Conservation (phyloP, 495 filamentous ascomycete species). For the Penicillium daleae region DNA sequence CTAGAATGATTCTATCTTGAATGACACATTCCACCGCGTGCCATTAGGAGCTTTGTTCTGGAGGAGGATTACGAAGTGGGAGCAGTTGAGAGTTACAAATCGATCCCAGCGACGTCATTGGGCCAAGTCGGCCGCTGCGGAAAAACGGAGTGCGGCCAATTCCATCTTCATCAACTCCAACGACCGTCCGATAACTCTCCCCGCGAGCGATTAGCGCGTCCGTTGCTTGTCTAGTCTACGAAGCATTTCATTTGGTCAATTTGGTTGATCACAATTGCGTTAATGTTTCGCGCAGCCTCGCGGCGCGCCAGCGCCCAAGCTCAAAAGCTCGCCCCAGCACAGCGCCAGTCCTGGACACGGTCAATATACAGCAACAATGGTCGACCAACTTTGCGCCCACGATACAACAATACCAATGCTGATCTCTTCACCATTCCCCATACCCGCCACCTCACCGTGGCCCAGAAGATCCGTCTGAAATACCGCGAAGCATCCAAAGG, state of each 20-base stretch:
- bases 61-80: not conserved
- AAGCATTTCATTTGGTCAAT: not conserved
- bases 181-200: constrained; percentile 6
- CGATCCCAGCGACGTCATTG: constrained; percentile 34
- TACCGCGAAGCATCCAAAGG: constrained; percentile 46
- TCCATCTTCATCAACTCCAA: constrained; percentile 3
- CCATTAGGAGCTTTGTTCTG: not conserved
- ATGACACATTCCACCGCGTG: not conserved
- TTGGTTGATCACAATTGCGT: not conserved
- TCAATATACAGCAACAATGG: constrained; percentile 31
- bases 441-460: constrained; percentile 27
- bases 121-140: constrained; percentile 28
- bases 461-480: constrained; percentile 36
- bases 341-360: constrained; percentile 23
- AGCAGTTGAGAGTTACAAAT: constrained; percentile 4
- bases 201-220: not conserved
- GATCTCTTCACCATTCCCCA: constrained; percentile 14
- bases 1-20: not conserved
- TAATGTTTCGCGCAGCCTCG: constrained; percentile 43
- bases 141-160: constrained; percentile 29
- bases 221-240: not conserved
- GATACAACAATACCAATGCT: constrained; percentile 13
- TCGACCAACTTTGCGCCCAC: constrained; percentile 23
- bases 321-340: constrained; percentile 24
- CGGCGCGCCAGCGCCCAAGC: constrained; percentile 37